Evolutionary conservation across 371 early-diverging fungal species (phyloP).

Genomic region (Mortierella polycephala): DNA sequence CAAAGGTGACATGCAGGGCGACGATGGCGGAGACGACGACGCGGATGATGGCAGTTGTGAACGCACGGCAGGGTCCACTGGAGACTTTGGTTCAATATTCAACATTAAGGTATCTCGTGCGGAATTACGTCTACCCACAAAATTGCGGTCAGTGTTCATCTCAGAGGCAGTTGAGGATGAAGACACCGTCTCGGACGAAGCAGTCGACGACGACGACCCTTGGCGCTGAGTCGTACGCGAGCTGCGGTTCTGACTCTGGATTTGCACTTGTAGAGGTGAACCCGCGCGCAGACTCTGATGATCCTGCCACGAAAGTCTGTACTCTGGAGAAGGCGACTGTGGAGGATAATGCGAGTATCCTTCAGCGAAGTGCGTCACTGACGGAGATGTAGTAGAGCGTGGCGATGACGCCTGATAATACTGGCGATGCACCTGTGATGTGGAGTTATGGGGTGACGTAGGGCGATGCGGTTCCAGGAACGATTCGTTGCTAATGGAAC

Average conservation of each 20-base stretch:
- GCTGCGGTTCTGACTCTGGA: neutral
- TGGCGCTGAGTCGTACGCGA: slow-evolving; percentile 16
- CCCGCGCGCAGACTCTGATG: neutral
- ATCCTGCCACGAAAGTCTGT: slow-evolving; percentile 18
- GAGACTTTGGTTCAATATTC: no score
- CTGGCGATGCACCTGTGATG: slow-evolving; percentile 33
- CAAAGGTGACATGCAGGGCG: neutral
- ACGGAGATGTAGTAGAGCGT: neutral
- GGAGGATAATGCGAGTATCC: neutral
- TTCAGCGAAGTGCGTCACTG: slow-evolving; percentile 6
- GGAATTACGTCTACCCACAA: neutral
- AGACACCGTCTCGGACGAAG: slow-evolving; percentile 35
- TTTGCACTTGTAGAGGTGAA: no score
- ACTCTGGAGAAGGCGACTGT: slow-evolving; percentile 20
- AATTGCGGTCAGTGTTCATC: neutral
- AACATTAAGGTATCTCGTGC: no score
- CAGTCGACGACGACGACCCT: slow-evolving; percentile 24
- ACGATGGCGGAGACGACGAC: neutral
- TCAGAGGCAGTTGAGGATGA: slow-evolving; percentile 24
- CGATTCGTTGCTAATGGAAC: slow-evolving; percentile 7
- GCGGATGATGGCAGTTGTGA: no score
- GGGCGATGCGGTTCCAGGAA: slow-evolving; percentile 36
- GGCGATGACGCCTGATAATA: slow-evolving; percentile 12
- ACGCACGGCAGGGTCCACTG: no score
- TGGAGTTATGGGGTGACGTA: slow-evolving; percentile 15